Evolutionary conservation across 352 stramenopile genomes (phyloP), one percentile per base, ranked within the genome.

Genomic region (Albugo candida): DNA sequence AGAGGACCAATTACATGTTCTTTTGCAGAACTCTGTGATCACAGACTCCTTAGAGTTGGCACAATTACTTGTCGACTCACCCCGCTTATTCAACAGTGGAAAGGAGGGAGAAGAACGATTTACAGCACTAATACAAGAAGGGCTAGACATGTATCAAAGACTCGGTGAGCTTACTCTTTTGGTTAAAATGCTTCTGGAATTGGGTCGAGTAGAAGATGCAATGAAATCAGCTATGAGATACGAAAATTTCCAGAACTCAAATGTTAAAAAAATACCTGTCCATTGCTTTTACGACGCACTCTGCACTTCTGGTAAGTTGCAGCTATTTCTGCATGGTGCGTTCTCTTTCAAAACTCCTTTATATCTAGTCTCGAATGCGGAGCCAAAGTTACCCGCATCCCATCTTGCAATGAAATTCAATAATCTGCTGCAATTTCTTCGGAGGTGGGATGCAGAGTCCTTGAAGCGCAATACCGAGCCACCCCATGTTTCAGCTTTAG

Each of bases 31-130:
- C 13, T 61, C 76, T 31, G 56, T 73, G 1, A 13, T 80, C n/a
- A 50, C 52, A 27, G 74, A 84, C 46, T 87, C 67, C 14, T 45
- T 58, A 11, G 66, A 67, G 36, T 59, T 87, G 36, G 74, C 71
- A 12, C 58, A 75, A 3, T 44, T 81, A 11, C 59, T 87, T 36
- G 45, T 81, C 13, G 47, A 54, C 12, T 70, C 42, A 53, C 49
- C 19, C 39, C 63, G 8, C 24, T 31, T 31, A 3, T 31, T 8
- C 24, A 31, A 10, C 24, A 43, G 17, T 19, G 8, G 20, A 24
- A 19, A 24, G 20, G 38, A 19, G 8, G 17, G 38, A 8, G 8
- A 3, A 19, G 38, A 24, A 8, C 38, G 8, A 3, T 24, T 24
- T 43, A 19, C 8, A 24, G 38, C 17, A 16, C 55, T 83, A 34